Base-by-base conservation (phyloP, 192 early-diverging fungal species). In the Dimargaris cristalligena region DNA sequence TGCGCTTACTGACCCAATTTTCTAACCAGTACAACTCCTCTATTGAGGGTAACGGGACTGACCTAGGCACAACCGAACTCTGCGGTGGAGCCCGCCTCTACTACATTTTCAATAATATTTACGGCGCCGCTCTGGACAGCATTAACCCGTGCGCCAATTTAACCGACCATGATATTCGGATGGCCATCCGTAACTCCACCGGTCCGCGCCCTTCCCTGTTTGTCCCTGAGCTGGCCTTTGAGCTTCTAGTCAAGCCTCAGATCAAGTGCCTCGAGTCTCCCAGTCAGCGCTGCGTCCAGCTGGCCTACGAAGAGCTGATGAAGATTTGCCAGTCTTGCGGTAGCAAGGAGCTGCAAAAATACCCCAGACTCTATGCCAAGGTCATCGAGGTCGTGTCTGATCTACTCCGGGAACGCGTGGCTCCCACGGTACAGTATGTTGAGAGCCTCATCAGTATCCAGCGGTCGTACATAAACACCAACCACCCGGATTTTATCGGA, bases 221-320 rank as follows among this genome's bases (percentile, higher is more conserved):
- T 76, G 85, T 89, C 14, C 87, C 87, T 13, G 87, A 89, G 63
- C 78, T 87, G 64, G 87, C 87, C 10, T 89, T 89, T 73, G 84
- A 89, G 64, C 73, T 89, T 29, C 59, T 89, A 33, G 87, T 89
- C 57, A 85, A 83, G 61, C 87, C 87, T 41, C 85, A 87, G 65
- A 86, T 89, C 58, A 80, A 79, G 58, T 62, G 80, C 31, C 72
- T 89, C 20, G 85, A 87, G 65, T 67, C 80, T 13, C 85, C 87
- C 9, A 83, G 83, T 48, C 72, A 84, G 69, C 73, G 85, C 57
- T 89, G 87, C 61, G 87, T 89, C 28, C 84, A 89, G 62, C 73
- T 85, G 26, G 87, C 80, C 1, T 87, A 89, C 71, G 87, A 89
- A 65, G 87, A 89, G 61, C 66, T 89, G 44, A 79, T 84, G 76